Evolutionary conservation across 108 stramenopile genomes (phyloP).

Genomic region (Schizochytrium sp.): DNA sequence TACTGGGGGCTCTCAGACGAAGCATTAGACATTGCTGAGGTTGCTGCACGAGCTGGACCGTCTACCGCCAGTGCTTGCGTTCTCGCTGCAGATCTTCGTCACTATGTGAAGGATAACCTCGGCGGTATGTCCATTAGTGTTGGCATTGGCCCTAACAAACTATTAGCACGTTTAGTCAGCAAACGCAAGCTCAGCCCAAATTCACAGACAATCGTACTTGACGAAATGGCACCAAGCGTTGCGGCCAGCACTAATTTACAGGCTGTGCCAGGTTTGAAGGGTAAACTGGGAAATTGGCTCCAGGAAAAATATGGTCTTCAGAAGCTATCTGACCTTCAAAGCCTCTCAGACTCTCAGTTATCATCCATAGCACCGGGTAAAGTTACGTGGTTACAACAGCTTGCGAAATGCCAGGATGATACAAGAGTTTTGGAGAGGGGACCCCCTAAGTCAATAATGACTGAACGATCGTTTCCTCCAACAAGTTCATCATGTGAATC

Average conservation of each 20-base stretch:
- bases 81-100: not conserved
- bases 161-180: not conserved
- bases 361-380: not conserved
- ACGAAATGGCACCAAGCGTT: not conserved
- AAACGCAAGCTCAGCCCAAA: conserved; percentile 2
- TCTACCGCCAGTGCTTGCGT: not conserved
- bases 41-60: not conserved
- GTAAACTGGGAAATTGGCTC: not conserved
- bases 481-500: not conserved
- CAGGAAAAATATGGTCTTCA: not conserved
- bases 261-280: conserved; percentile 24
- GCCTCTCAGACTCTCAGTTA: not conserved
- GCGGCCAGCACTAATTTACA: not conserved
- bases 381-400: not conserved
- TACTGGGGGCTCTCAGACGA: not conserved
- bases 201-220: not conserved
- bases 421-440: not conserved
- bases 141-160: conserved; percentile 25
- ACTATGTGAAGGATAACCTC: not conserved
- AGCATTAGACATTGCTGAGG: not conserved
- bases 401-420: not conserved
- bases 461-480: conserved; percentile 3
- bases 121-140: conserved; percentile 34
- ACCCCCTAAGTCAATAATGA: conserved; percentile 28
- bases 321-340: conserved; percentile 11